Conservation (phyloP, 257 asterid species). For the Asclepias syriaca region DNA sequence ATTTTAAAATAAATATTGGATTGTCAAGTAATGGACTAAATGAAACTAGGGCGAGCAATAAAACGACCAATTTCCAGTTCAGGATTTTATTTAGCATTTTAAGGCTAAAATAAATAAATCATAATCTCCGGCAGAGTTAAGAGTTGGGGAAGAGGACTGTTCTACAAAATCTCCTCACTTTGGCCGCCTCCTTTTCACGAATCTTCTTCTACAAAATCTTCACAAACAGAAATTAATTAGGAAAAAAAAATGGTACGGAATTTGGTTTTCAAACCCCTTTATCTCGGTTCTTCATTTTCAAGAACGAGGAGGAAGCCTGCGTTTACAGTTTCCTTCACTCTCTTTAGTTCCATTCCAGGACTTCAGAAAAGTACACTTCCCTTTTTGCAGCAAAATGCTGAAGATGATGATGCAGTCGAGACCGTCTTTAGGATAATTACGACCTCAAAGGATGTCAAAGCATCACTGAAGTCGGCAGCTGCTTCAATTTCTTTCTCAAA, state of each 20-base stretch:
- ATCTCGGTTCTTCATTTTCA: constrained; percentile 6
- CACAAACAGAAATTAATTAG: not conserved
- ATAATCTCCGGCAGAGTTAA: not conserved
- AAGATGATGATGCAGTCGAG: constrained; percentile 42
- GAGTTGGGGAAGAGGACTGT: not conserved
- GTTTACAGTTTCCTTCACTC: not conserved
- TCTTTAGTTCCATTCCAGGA: constrained; percentile 12
- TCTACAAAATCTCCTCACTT: not conserved
- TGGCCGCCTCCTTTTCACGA: not conserved
- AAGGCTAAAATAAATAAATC: not conserved
- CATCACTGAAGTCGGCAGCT: constrained; percentile 46
- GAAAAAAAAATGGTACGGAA: not conserved
- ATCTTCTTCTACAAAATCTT: not conserved
- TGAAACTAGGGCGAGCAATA: no score
- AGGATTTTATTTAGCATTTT: no score
- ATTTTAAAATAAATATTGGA: no score
- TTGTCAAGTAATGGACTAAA: no score
- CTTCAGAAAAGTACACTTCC: not conserved
- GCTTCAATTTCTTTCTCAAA: constrained; percentile 49
- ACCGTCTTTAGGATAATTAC: constrained; percentile 48
- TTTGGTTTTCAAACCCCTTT: not conserved
- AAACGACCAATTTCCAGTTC: not conserved
- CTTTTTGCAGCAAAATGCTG: constrained; percentile 6
- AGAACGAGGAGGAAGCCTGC: not conserved
- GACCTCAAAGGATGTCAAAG: constrained; percentile 45